Evolutionary conservation across 495 filamentous ascomycete species (phyloP).

Genomic region (Massariosphaeria phaeospora): DNA sequence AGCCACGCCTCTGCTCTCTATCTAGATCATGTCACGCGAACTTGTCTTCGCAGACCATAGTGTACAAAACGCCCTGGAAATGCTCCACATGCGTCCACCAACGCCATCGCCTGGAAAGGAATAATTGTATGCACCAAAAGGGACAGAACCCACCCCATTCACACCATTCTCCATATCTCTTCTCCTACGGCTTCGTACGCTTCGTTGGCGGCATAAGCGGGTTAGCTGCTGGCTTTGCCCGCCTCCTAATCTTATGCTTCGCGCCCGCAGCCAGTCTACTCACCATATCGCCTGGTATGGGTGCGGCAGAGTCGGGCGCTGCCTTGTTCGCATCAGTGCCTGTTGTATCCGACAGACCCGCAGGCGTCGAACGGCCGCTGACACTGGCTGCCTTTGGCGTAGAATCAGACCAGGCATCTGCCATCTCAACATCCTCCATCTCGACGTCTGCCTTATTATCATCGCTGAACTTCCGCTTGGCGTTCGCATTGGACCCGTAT

Average conservation of each 20-base stretch:
- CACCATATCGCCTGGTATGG: slow-evolving; percentile 6
- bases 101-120: too few relatives aligned
- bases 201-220: slow-evolving; percentile 28
- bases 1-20: too few relatives aligned
- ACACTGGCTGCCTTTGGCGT: slow-evolving; percentile 4
- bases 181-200: slow-evolving; percentile 8
- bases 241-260: slow-evolving; percentile 21
- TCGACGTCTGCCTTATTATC: slow-evolving; percentile 12
- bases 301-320: not conserved
- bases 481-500: slow-evolving; percentile 2
- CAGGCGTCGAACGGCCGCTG: slow-evolving; percentile 21
- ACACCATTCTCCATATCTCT: not conserved
- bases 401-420: slow-evolving; percentile 7
- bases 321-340: not conserved
- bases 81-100: too few relatives aligned
- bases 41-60: too few relatives aligned
- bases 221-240: slow-evolving; percentile 9
- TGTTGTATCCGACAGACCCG: not conserved
- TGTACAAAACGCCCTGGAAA: too few relatives aligned
- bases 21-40: too few relatives aligned
- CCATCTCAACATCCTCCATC: slow-evolving; percentile 27
- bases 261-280: slow-evolving; percentile 1
- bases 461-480: slow-evolving; percentile 10
- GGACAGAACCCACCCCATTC: not conserved
- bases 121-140: not conserved